phyloP scores from a whole-genome alignment of 192 early-diverging fungal species.

The Dissophora ornata region DNA sequence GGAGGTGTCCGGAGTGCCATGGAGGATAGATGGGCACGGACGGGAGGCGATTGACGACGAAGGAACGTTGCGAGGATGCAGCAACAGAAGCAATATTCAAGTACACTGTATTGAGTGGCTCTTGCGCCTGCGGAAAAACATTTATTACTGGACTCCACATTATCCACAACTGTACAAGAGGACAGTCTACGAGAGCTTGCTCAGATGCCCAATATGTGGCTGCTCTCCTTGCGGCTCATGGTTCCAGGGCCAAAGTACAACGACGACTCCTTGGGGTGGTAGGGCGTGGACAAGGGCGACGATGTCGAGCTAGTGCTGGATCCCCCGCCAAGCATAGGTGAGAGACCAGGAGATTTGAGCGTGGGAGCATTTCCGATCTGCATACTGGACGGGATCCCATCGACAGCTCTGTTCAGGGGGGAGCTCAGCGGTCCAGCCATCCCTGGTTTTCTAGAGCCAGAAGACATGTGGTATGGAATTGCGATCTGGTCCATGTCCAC shows the following conservation, averaged over 20 bases:
- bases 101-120: no score
- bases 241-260: constrained; percentile 8
- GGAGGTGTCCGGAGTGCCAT: constrained; percentile 4
- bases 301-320: background rate
- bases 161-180: no score
- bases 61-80: no score
- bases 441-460: background rate
- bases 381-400: constrained; percentile 17
- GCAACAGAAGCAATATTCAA: no score
- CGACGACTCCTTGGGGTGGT: background rate
- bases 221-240: background rate
- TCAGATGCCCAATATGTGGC: constrained; percentile 11
- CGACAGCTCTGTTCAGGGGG: background rate
- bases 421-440: background rate
- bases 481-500: background rate
- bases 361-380: constrained; percentile 6
- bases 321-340: background rate
- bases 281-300: background rate
- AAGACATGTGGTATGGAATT: background rate
- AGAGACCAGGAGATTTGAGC: background rate
- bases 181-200: background rate
- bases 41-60: no score
- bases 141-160: no score
- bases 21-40: no score
- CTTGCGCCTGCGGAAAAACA: no score